Evolutionary conservation across 2,329 filamentous ascomycete genomes (phyloP).

Genomic region (Epicoccum sorghinum): DNA sequence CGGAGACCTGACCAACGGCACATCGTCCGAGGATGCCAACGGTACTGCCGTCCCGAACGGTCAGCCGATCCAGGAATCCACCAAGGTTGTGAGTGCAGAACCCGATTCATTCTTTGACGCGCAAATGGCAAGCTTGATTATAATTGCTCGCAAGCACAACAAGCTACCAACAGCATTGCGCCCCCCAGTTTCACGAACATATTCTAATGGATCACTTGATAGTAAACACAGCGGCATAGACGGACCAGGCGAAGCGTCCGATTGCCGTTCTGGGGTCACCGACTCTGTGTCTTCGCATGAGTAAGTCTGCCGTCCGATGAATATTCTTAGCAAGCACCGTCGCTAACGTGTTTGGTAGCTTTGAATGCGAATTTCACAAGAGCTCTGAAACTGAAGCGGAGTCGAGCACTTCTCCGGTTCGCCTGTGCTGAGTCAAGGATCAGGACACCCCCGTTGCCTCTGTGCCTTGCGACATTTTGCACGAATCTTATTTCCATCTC

Average conservation of each 20-base stretch:
- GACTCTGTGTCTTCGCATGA: slow-evolving; percentile 40
- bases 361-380: slow-evolving; percentile 27
- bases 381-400: slow-evolving; percentile 26
- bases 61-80: slow-evolving; percentile 34
- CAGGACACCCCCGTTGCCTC: slow-evolving; percentile 51
- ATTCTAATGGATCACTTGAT: slow-evolving; percentile 64
- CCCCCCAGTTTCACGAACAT: slow-evolving; percentile 51
- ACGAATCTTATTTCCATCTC: slow-evolving; percentile 57
- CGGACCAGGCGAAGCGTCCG: slow-evolving; percentile 52
- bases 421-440: slow-evolving; percentile 59
- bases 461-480: slow-evolving; percentile 52
- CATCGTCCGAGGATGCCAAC: slow-evolving; percentile 27
- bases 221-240: slow-evolving; percentile 55
- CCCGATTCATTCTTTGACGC: slow-evolving; percentile 59
- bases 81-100: slow-evolving; percentile 44
- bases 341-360: slow-evolving; percentile 22
- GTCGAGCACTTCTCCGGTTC: slow-evolving; percentile 29
- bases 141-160: slow-evolving; percentile 57
- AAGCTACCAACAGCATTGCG: slow-evolving; percentile 38
- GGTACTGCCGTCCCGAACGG: slow-evolving; percentile 32
- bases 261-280: slow-evolving; percentile 46
- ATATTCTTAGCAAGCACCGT: too few species aligned
- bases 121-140: slow-evolving; percentile 59
- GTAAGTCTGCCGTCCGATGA: slow-evolving; percentile 30
- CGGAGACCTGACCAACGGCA: slow-evolving; percentile 31